These are phyloP conservation scores for Vickermania ingenoplastis DNA, from an alignment of 208 protist genomes.

Conservation along the genomic window DNA sequence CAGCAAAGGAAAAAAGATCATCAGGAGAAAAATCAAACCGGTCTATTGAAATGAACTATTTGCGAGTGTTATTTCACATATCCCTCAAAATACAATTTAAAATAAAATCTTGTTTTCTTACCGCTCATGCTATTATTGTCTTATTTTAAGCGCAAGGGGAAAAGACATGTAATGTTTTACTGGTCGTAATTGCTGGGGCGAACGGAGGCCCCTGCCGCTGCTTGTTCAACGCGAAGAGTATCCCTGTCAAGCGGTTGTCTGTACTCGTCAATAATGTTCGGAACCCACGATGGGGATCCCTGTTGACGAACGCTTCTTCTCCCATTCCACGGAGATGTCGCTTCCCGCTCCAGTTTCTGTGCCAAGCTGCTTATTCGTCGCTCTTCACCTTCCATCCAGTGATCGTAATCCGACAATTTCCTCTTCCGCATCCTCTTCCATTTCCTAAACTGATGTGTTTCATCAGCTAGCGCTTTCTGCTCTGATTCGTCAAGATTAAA, in stretches of 20 bases:
- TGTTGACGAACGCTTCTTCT: not conserved
- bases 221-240: slow-evolving; percentile 46
- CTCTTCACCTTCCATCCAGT: slow-evolving; percentile 79
- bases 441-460: slow-evolving; percentile 56
- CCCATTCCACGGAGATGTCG: slow-evolving; percentile 33
- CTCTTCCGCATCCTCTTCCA: slow-evolving; percentile 42
- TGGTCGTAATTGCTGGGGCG: slow-evolving; percentile 45
- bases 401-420: slow-evolving; percentile 57
- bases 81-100: too few relatives aligned
- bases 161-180: too few relatives aligned
- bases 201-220: slow-evolving; percentile 31
- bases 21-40: not conserved
- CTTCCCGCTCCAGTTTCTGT: slow-evolving; percentile 20
- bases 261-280: slow-evolving; percentile 88
- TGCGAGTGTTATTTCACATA: slow-evolving; percentile 9
- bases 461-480: slow-evolving; percentile 34
- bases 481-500: slow-evolving; percentile 80
- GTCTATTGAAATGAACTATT: not conserved
- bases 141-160: too few relatives aligned
- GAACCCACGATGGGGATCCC: slow-evolving; percentile 45
- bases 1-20: slow-evolving; percentile 6
- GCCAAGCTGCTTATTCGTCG: slow-evolving; percentile 44
- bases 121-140: too few relatives aligned
- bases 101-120: too few relatives aligned
- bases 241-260: slow-evolving; percentile 71